Base-by-base conservation (phyloP, 1,284 basidiomycete species). In the Mrakiaceae sp. region DNA sequence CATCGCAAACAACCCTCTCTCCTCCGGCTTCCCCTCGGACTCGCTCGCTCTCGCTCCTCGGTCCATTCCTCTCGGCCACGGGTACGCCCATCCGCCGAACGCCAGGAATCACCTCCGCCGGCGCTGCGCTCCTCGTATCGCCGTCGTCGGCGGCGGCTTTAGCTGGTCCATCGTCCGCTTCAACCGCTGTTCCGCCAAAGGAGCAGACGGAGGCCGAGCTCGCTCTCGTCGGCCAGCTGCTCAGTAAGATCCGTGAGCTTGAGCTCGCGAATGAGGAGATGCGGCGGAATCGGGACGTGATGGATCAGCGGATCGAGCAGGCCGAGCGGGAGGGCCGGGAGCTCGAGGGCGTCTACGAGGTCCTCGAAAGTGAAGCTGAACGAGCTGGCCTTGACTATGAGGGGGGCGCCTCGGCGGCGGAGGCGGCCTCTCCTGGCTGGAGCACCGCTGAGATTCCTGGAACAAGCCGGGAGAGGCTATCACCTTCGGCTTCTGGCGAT, bases 191-290 rank as follows among this genome's bases (percentile, higher is more conserved):
- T 8, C 44, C 27, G 27, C 27, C 27, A 27, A 27, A 27, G 27
- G 27, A 57, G 11, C 40, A 43, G 43, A 27, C 66, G 11, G 51
- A 69, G 9, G 60, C 63, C 9, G 79, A 87, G 69, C 80, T 81
- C 43, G 80, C 80, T 11, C 77, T 90, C 61, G 81, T 91, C 12
- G 78, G 83, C 1, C 85, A 88, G 72, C 81, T 92, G 4, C 74
- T 90, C 46, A 71, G 77, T n/a, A 91, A 90, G 75, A 86, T 92
- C 60, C 78, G 81, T 43, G 89, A 92, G 72, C 78, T 92, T 0
- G 86, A 90, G 71, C 79, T 85, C 64, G 81, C 87, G 10, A 89
- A 95, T 71, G 69, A 79, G 14, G 79, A 82, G 68, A 88, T 94
- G 67, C 76, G 83, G 55, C 78, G 81, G 67, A 82, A 89, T 72